Evolutionary conservation across 2,329 filamentous ascomycete genomes (phyloP), one percentile per base, ranked within the genome.

Genomic region (Didymella pomorum): DNA sequence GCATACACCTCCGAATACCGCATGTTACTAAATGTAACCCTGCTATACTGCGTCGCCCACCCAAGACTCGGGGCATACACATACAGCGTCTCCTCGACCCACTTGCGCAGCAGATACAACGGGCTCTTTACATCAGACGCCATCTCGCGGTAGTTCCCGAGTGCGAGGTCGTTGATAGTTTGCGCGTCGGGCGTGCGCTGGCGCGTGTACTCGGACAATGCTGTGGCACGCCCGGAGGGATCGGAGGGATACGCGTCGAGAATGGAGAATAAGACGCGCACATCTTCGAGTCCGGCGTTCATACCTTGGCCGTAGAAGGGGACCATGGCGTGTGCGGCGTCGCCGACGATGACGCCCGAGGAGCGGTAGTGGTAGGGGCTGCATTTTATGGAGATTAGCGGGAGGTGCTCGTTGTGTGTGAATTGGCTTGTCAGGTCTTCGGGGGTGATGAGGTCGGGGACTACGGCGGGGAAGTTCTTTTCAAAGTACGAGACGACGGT

Each of bases 281-380:
- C 93, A 70, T 97, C 94, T 79, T 99, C 95, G 41, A 99, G 86
- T 0, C 95, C 95, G 0, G 95, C 91, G 72, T 99, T 99, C 88
- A 99, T 96, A 35, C 95, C 95, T 76, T 99, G 95, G 0, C 95
- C 95, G 76, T 98, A 99, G 78, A 99, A 99, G 0, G 95, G 95
- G 0, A 99, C 93, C 89, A 99, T 97, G 56, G 96, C 95, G 75
- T 99, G 95, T 0, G 95, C 93, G 8, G 95, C 93, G 74, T 99
- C 95, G 58, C 95, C 95, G 33, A 99, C 75, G 47, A 99, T 92
- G 59, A 96, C 92, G 29, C 85, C 92, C 0, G 88, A 90, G 23
- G 87, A 87, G 48, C 80, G 82, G 79, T 87, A 92, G 79, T 97
- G 92, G 78, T 98, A 91, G 0, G 95, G 95, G 18, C 85, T 85